These are phyloP conservation scores for Leccinum subspadiceum DNA, from an alignment of 1,284 basidiomycete genomes.

Conservation along the genomic window DNA sequence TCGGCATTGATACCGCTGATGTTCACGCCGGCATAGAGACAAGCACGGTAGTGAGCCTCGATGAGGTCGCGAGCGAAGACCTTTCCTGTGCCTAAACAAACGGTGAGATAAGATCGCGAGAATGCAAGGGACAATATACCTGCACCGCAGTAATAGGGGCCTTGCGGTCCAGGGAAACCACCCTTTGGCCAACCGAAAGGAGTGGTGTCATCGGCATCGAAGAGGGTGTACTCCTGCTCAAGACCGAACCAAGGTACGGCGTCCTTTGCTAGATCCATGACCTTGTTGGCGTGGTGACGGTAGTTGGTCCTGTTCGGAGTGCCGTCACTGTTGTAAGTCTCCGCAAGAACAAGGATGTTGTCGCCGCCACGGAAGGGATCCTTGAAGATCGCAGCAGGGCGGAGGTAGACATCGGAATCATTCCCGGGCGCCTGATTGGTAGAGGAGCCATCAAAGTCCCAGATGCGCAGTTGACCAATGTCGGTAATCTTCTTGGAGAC, in stretches of 20 bases:
- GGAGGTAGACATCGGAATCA: conserved; percentile 98
- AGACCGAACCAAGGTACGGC: conserved; percentile 96
- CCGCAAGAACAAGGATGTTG: conserved; percentile 96
- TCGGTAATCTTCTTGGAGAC: conserved; percentile 83
- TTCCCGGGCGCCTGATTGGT: conserved; percentile 93
- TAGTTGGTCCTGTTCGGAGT: conserved; percentile 98
- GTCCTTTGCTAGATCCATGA: conserved; percentile 88
- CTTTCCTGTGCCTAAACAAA: conserved; percentile 77
- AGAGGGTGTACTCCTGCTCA: conserved; percentile 99
- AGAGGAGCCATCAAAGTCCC: conserved; percentile 99
- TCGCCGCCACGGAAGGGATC: conserved; percentile 99
- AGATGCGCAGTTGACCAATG: conserved; percentile 85
- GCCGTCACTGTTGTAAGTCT: conserved; percentile 98
- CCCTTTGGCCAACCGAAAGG: conserved; percentile 98
- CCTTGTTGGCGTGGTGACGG: conserved; percentile 88
- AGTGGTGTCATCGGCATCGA: conserved; percentile 85
- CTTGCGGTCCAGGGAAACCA: conserved; percentile 99
- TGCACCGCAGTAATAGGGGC: conserved; percentile 99
- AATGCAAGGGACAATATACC: conserved; percentile 47
- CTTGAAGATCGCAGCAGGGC: conserved; percentile 96
- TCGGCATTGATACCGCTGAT: conserved; percentile 99
- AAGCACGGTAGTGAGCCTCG: conserved; percentile 98
- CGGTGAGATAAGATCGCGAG: conserved; percentile 16
- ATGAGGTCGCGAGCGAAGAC: conserved; percentile 99
- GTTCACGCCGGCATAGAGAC: conserved; percentile 95